Conservation (phyloP, 1,139 yeast species). For the Pichia sp. region DNA sequence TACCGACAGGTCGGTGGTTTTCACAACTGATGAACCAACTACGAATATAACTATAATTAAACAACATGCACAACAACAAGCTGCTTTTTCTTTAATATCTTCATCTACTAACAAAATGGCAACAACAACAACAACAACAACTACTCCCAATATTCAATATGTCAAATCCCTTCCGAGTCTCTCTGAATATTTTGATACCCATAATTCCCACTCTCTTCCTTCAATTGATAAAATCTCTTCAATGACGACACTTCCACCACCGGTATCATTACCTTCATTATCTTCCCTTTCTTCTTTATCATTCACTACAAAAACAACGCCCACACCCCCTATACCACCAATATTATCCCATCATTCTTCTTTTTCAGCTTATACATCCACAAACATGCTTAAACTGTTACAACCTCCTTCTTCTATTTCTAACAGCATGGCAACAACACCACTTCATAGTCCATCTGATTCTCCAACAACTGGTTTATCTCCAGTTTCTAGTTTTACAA, state of each 20-base stretch:
- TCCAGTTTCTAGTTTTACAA: constrained; percentile 7
- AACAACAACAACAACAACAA: too few species aligned
- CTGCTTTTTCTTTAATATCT: constrained; percentile 23
- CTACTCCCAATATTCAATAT: neutral
- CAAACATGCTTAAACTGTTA: too few species aligned
- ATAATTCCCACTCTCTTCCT: constrained; percentile 6
- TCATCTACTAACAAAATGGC: neutral
- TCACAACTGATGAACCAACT: neutral
- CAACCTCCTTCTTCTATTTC: constrained; percentile 2
- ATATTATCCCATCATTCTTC: too few species aligned
- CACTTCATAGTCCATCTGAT: constrained; percentile 7
- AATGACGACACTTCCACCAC: constrained; percentile 13
- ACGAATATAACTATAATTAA: neutral
- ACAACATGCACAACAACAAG: constrained; percentile 14
- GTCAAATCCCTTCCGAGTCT: constrained; percentile 62
- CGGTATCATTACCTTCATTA: constrained; percentile 5
- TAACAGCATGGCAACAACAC: constrained; percentile 5
- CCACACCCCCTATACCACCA: too few species aligned
- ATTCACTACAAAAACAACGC: too few species aligned
- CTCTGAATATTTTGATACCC: constrained; percentile 46
- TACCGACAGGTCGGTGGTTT: too few species aligned
- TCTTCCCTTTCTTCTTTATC: neutral
- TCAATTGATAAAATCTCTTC: constrained; percentile 12
- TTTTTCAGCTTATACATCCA: too few species aligned
- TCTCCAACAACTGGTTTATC: constrained; percentile 6